Base-by-base conservation (phyloP, 192 early-diverging fungal species). In the Rhizophagus prolifer region DNA sequence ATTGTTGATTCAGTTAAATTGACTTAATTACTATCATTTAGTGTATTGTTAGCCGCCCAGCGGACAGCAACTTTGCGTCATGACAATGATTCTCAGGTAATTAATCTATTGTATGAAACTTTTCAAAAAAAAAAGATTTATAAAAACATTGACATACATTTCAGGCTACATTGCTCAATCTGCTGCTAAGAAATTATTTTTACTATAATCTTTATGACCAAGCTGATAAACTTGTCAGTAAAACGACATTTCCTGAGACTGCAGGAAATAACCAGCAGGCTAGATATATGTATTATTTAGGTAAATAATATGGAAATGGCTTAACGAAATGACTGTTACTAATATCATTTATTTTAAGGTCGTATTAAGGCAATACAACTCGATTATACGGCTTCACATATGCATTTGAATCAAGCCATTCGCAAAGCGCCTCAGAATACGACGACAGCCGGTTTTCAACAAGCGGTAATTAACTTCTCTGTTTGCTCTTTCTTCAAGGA, bases 321-420 rank as follows among this genome's bases (percentile, higher is more conserved):
- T 28, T 19, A 7, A 61, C 60, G 4, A 13, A 26, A 61, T 25
- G 3, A n/a, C 1, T 30, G 19, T 65, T 14, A 34, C 13, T 31
- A 28, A 62, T 23, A 16, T 34, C 12, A 66, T 38, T 66, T 66
- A 31, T n/a, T 31, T 66, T 38, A 44, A 75, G 97, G 96, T 46
- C 92, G 95, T 64, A 98, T 98, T 81, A 94, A 95, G 84, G 98
- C 97, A n/a, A 91, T 98, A 67, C 95, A 98, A 86, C 90, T 99
- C 31, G 97, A 98, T 79, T 99, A 99, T 85, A 94, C 97, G 0
- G 90, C 89, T 58, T 92, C 96, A 28, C 95, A 99, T 74, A 85
- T 88, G 46, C 89, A 95, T 74, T 82, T 99, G 34, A 85, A 93
- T 69, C 96, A 98, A 80, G 97, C 97, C 31, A 95, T 97, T 64